phyloP scores from a whole-genome alignment of 805 yeast species.

The Teunomyces stri region DNA sequence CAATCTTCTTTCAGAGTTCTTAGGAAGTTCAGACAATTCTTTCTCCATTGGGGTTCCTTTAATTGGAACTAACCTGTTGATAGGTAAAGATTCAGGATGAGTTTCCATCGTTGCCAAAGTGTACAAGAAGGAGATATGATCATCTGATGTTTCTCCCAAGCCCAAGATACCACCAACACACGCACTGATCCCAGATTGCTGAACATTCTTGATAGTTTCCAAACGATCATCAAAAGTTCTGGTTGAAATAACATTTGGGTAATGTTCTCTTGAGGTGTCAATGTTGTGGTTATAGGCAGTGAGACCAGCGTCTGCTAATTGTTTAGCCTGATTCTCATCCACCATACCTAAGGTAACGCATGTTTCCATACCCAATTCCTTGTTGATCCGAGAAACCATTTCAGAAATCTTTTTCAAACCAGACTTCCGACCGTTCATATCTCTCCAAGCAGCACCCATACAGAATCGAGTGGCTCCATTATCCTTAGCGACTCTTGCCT shows the following conservation, averaged over 20 bases:
- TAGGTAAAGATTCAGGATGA: conserved; percentile 85
- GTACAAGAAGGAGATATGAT: conserved; percentile 64
- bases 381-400: conserved; percentile 62
- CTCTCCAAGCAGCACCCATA: conserved; percentile 89
- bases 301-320: conserved; percentile 63
- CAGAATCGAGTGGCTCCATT: conserved; percentile 80
- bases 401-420: conserved; percentile 59
- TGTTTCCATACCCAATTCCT: conserved; percentile 64
- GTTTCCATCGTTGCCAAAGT: conserved; percentile 64
- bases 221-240: conserved; percentile 71
- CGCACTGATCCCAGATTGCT: conserved; percentile 59
- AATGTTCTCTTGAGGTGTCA: conserved; percentile 76
- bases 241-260: conserved; percentile 69
- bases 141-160: conserved; percentile 70
- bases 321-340: conserved; percentile 57
- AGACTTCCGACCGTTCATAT: conserved; percentile 73
- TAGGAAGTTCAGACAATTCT: conserved; percentile 42
- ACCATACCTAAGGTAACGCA: conserved; percentile 85
- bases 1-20: conserved; percentile 38
- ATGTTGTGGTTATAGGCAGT: conserved; percentile 82
- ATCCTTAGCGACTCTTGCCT: conserved; percentile 61
- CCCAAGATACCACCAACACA: conserved; percentile 84
- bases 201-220: conserved; percentile 62
- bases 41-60: conserved; percentile 75
- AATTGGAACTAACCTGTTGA: conserved; percentile 73